Evolutionary conservation across 331 rosid genomes (phyloP).

Genomic region (Quercus phellos): DNA sequence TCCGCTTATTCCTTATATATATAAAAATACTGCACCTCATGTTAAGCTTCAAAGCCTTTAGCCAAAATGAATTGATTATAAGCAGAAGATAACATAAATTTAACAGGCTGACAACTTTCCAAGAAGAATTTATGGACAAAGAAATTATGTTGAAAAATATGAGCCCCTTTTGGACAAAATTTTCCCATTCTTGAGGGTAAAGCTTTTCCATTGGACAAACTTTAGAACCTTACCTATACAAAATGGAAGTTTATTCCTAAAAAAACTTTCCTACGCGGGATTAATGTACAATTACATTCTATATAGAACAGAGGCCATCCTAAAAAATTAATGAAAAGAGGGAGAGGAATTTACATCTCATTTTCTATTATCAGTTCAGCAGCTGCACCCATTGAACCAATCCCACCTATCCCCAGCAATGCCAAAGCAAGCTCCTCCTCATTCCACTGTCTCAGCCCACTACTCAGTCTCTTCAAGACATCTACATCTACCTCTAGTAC

Average conservation of each 20-base stretch:
- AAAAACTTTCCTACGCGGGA: background rate
- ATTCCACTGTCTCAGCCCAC: slow-evolving; percentile 45
- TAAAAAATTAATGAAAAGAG: background rate
- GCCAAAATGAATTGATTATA: background rate
- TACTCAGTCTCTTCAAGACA: slow-evolving; percentile 45
- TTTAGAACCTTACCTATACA: background rate
- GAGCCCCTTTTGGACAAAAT: background rate
- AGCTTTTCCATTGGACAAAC: background rate
- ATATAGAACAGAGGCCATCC: background rate
- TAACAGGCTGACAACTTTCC: background rate
- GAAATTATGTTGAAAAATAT: background rate
- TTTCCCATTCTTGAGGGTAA: background rate
- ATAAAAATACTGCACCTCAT: background rate
- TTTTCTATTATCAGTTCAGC: slow-evolving; percentile 44
- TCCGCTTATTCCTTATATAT: too few relatives aligned
- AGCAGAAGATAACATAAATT: background rate
- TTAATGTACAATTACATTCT: slow-evolving; percentile 14
- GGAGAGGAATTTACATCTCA: slow-evolving; percentile 20
- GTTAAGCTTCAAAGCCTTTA: background rate
- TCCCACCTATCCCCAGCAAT: slow-evolving; percentile 45
- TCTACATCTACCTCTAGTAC: slow-evolving; percentile 44
- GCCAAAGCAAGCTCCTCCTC: slow-evolving; percentile 56
- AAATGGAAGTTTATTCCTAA: background rate
- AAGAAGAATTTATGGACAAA: background rate
- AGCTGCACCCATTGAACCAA: slow-evolving; percentile 44